Evolutionary conservation across 176 grass and related monocot species (phyloP).

Genomic region (Thinopyrum elongatum): DNA sequence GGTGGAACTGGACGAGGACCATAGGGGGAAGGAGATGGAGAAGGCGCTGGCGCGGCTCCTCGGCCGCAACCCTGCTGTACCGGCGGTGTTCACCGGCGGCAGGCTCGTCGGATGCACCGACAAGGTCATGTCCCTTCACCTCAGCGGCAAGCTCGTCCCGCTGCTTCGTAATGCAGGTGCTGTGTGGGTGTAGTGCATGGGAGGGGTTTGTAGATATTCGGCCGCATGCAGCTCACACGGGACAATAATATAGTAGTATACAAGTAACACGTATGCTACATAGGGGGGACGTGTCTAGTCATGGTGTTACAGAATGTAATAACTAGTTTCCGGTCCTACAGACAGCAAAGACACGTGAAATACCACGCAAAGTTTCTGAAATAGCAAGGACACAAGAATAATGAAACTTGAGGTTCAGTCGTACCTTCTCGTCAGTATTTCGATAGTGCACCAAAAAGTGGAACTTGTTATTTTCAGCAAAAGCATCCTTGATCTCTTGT

Average conservation of each 20-base stretch:
- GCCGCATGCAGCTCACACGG: not conserved
- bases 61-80: conserved; percentile 42
- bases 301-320: not conserved
- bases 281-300: no score
- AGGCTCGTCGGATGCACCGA: conserved; percentile 46
- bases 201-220: not conserved
- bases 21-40: conserved; percentile 43
- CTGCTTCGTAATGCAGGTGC: conserved; percentile 41
- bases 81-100: conserved; percentile 48
- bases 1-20: conserved; percentile 45
- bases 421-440: not conserved
- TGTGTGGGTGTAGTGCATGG: conserved; percentile 27
- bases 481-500: not conserved
- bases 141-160: conserved; percentile 39
- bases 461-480: not conserved
- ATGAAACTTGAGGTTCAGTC: not conserved
- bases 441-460: not conserved
- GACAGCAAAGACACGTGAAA: not conserved
- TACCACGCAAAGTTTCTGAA: not conserved
- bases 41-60: conserved; percentile 42
- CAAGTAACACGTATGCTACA: not conserved
- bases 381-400: not conserved
- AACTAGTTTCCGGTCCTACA: not conserved
- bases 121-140: conserved; percentile 51
- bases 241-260: not conserved